Percentiles rank a stretch among this genome's conserved stretches.
These are phyloP conservation scores for Dalbergia cultrata DNA, from an alignment of 306 rosid genomes.

Conservation along the genomic window DNA sequence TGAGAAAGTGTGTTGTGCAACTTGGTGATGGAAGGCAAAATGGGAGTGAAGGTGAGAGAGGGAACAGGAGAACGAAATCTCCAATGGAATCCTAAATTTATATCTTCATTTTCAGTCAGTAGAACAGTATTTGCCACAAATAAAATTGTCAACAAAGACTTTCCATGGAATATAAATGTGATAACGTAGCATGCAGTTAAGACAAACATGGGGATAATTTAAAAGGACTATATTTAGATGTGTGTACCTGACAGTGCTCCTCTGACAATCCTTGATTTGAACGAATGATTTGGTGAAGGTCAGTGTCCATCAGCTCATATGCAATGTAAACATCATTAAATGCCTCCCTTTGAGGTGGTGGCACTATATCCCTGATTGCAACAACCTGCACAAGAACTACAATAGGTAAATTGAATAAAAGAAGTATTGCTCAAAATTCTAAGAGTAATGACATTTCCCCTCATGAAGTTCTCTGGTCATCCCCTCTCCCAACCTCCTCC, in stretches of 20 bases:
- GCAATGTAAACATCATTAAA: constrained; percentile 97
- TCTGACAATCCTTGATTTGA: constrained; percentile 92
- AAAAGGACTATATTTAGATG: constrained; percentile 24
- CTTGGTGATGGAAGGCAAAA: background rate
- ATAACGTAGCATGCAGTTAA: constrained; percentile 1
- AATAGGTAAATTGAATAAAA: constrained; percentile 27
- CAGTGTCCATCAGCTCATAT: constrained; percentile 99
- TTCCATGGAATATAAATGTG: constrained; percentile 11
- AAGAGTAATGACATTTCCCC: background rate
- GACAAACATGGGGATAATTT: constrained; percentile 20
- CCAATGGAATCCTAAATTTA: constrained; percentile 5
- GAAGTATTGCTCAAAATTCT: constrained; percentile 12
- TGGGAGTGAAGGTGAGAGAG: constrained; percentile 6
- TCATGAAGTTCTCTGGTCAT: constrained; percentile 8
- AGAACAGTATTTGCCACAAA: background rate
- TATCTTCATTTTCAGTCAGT: background rate
- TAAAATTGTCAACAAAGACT: constrained; percentile 3
- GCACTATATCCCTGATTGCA: constrained; percentile 93
- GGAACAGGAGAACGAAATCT: constrained; percentile 5
- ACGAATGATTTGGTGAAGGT: constrained; percentile 93
- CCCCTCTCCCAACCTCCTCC: background rate
- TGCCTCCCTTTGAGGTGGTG: constrained; percentile 81
- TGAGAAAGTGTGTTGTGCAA: constrained; percentile 7
- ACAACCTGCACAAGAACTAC: constrained; percentile 67
- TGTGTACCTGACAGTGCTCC: constrained; percentile 94